Evolutionary conservation across 2,329 filamentous ascomycete species (phyloP).

Genomic region (Lecanoromycetidae sp.): DNA sequence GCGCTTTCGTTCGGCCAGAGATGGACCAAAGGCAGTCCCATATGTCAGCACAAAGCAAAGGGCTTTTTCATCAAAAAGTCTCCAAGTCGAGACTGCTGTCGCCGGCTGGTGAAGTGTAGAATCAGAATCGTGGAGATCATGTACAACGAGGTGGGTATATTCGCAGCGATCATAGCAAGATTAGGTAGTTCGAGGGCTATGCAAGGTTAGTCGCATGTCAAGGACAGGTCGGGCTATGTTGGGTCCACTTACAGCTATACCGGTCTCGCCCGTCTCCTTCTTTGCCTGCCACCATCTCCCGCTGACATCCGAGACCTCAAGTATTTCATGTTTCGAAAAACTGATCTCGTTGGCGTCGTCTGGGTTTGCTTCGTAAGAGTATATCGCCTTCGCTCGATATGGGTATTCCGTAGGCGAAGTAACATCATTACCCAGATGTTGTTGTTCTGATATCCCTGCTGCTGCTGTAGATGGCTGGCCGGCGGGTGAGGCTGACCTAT

Average conservation of each 20-base stretch:
- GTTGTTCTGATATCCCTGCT: slow-evolving; percentile 26
- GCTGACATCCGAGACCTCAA: slow-evolving; percentile 93
- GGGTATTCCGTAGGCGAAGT: slow-evolving; percentile 65
- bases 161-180: slow-evolving; percentile 54
- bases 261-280: slow-evolving; percentile 88
- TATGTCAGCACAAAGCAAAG: not conserved
- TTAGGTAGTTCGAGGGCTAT: slow-evolving; percentile 67
- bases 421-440: slow-evolving; percentile 22
- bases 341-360: slow-evolving; percentile 97
- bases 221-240: not conserved
- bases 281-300: slow-evolving; percentile 98
- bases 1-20: not conserved
- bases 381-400: slow-evolving; percentile 95
- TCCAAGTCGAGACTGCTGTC: not conserved
- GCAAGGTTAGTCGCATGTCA: not conserved
- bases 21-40: not conserved
- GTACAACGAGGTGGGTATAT: slow-evolving; percentile 8
- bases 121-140: slow-evolving; percentile 5
- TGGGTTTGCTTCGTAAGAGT: slow-evolving; percentile 96
- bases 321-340: slow-evolving; percentile 90
- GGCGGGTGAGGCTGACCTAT: slow-evolving; percentile 11
- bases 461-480: slow-evolving; percentile 19
- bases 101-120: not conserved
- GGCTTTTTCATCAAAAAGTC: not conserved
- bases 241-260: too few relatives aligned